Evolutionary conservation across 352 stramenopile species (phyloP).

Genomic region (Phytophthora constricta): DNA sequence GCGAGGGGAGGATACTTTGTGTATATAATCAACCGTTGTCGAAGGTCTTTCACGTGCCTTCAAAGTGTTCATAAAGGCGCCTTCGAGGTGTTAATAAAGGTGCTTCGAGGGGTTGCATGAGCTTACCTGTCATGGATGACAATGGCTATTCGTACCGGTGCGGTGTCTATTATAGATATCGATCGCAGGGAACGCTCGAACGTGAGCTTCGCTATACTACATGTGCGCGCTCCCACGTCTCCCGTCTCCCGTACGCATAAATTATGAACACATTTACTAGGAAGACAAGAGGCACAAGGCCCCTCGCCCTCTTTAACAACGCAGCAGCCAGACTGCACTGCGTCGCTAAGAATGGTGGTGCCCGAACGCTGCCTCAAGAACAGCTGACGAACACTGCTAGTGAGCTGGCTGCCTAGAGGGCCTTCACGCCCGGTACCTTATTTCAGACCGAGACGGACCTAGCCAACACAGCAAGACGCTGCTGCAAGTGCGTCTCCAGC

Average conservation of each 20-base stretch:
- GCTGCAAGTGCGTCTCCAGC: conserved; percentile 65
- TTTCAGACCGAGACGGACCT: conserved; percentile 60
- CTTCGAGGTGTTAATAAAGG: too few species aligned
- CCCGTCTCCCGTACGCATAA: conserved; percentile 40
- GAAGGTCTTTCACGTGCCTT: too few species aligned
- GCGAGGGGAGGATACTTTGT: too few species aligned
- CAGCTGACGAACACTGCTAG: too few species aligned
- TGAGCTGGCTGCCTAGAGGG: neutral
- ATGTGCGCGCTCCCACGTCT: conserved; percentile 24
- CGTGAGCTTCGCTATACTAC: conserved; percentile 19
- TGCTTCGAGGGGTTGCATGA: too few species aligned
- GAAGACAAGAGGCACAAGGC: conserved; percentile 9
- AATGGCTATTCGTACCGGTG: neutral
- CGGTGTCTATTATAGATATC: conserved; percentile 25
- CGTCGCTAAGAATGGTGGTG: conserved; percentile 10
- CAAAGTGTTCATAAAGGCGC: too few species aligned
- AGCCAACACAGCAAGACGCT: conserved; percentile 66
- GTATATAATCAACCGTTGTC: too few species aligned
- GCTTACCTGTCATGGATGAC: too few species aligned
- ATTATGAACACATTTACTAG: conserved; percentile 40
- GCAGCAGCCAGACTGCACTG: conserved; percentile 11
- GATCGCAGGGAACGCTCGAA: conserved; percentile 24
- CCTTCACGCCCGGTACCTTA: neutral
- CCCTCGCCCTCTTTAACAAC: conserved; percentile 19
- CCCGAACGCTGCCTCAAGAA: too few species aligned